These are phyloP conservation scores for Trichoderma sp. DNA, from an alignment of 2,329 filamentous ascomycete genomes.

Conservation along the genomic window DNA sequence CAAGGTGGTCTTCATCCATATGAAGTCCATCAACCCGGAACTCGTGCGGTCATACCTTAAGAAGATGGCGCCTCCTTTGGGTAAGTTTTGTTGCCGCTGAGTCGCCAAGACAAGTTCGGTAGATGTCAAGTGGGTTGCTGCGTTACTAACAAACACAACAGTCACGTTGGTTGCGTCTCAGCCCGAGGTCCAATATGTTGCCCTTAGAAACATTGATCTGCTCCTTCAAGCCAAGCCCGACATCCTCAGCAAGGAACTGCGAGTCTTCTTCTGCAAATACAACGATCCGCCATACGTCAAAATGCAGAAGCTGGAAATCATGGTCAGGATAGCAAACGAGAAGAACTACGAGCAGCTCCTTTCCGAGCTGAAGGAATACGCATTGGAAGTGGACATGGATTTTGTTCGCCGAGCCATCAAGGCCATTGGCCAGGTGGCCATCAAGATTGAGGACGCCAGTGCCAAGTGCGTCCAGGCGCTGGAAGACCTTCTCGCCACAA, in stretches of 20 bases:
- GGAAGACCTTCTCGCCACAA: conserved; percentile 90
- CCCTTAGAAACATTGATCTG: conserved; percentile 91
- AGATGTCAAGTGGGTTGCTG: background rate
- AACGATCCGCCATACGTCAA: conserved; percentile 98
- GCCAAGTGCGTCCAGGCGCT: conserved; percentile 95
- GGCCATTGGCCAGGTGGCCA: conserved; percentile 95
- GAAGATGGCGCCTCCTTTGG: conserved; percentile 96
- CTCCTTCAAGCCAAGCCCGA: conserved; percentile 93
- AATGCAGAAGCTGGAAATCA: conserved; percentile 95
- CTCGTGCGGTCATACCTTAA: conserved; percentile 83
- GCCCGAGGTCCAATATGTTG: conserved; percentile 97
- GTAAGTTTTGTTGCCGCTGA: conserved; percentile 46
- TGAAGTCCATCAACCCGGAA: conserved; percentile 78
- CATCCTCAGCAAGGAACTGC: conserved; percentile 93
- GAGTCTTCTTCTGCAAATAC: conserved; percentile 99
- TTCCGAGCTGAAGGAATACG: conserved; percentile 94
- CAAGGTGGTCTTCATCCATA: conserved; percentile 96
- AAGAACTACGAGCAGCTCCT: conserved; percentile 93
- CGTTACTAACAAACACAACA: conserved; percentile 34
- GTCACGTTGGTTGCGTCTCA: conserved; percentile 94
- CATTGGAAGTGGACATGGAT: conserved; percentile 98
- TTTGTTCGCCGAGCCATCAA: conserved; percentile 92
- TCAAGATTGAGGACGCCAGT: conserved; percentile 94
- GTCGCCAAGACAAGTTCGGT: background rate
- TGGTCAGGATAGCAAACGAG: conserved; percentile 98